Evolutionary conservation across 352 stramenopile genomes (phyloP), one percentile per base, ranked within the genome.

Genomic region (Pilasporangium apinafurcum): DNA sequence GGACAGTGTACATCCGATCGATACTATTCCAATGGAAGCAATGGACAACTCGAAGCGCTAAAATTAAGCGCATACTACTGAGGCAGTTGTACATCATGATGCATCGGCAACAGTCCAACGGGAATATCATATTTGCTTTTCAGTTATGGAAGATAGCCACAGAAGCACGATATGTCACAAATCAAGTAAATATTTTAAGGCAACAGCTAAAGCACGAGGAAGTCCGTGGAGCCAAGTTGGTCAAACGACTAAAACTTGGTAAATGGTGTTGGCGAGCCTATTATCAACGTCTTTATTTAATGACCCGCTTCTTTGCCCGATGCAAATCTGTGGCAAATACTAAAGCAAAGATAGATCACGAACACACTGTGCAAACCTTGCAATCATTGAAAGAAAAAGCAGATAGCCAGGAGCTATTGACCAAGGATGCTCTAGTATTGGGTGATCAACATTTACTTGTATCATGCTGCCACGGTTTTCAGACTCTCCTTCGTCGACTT

Each of bases 231-330:
- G 21, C 10, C 26, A 28, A 8, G n/a, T n/a, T n/a, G n/a, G n/a
- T 65, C n/a, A 40, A 51, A 25, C 41, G 28, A 29, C 33, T 75
- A 24, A 5, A 26, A 5, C 29, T 82, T 0, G 54, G 53, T 0
- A 78, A 74, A 34, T 77, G 60, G 60, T 67, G 53, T 13, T 87
- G 75, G 75, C 55, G 50, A 39, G 62, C 69, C 7, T 85, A 87
- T 34, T n/a, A 52, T 2, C 32, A 48, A 9, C 55, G 56, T 0
- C 42, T 75, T 14, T 25, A 54, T 1, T 36, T 51, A 17, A 61
- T 87, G 46, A 42, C 62, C 18, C 22, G 32, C 10, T 82, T 82
- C 30, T 38, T 79, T 8, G 59, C 54, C 2, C 42, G 40, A 7
- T 75, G 53, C 16, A 56, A 58, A 25, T 21, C 44, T 0, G 35